These are phyloP conservation scores for Penicillium crustosum DNA, from an alignment of 2,329 filamentous ascomycete genomes.

Conservation along the genomic window DNA sequence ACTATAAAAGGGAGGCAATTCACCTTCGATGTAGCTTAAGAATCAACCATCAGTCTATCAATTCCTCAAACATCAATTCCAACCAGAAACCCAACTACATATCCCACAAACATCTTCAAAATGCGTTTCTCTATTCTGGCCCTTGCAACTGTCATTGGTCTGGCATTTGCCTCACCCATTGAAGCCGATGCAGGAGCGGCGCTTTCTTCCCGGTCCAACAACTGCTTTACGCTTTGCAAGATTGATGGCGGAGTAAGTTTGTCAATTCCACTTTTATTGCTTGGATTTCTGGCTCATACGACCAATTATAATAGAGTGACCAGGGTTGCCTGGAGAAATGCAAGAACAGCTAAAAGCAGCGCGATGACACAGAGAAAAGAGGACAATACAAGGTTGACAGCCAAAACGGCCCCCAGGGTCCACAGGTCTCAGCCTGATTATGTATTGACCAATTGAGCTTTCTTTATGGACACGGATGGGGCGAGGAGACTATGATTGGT, in stretches of 20 bases:
- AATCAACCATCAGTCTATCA: not conserved
- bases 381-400: not conserved
- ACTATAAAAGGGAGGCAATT: not conserved
- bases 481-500: not conserved
- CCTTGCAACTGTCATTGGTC: not conserved
- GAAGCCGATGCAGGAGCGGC: not conserved
- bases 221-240: constrained; percentile 1
- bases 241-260: constrained; percentile 2
- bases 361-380: not conserved
- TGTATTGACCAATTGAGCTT: not conserved
- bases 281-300: not conserved
- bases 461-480: not conserved
- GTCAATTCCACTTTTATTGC: not conserved
- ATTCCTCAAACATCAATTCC: not conserved
- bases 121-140: not conserved
- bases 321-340: not conserved
- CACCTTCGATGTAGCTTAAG: not conserved
- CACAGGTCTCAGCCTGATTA: not conserved
- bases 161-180: not conserved
- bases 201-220: not conserved
- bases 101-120: not conserved
- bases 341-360: not conserved
- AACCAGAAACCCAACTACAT: not conserved
- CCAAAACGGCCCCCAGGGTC: not conserved
- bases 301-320: not conserved